Conservation (phyloP, 495 filamentous ascomycete genomes). For the Astrocystis sublimbata region DNA sequence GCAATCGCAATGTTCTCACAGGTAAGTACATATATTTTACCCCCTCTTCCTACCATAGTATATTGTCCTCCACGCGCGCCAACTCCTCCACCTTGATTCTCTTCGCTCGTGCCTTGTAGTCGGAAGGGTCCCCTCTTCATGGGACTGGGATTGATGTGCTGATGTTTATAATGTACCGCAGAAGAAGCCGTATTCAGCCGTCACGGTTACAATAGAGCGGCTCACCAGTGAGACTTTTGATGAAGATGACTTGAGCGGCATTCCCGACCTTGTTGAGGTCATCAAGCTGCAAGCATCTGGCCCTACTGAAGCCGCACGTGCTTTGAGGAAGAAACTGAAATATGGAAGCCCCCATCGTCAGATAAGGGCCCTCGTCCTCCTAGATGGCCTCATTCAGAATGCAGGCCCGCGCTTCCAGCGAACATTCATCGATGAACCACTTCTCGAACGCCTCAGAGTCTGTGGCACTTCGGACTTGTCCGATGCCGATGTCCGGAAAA, state of each 20-base stretch:
- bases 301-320: conserved; percentile 86
- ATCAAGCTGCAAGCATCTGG: conserved; percentile 87
- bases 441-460: conserved; percentile 88
- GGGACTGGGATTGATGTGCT: neutral
- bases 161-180: conserved; percentile 37
- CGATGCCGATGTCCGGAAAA: conserved; percentile 80
- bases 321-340: conserved; percentile 97
- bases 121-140: neutral
- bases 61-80: neutral
- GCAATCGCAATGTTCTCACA: conserved; percentile 43
- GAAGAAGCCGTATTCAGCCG: conserved; percentile 93
- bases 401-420: conserved; percentile 87
- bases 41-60: neutral
- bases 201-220: conserved; percentile 91
- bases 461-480: conserved; percentile 82
- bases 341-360: conserved; percentile 94
- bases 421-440: conserved; percentile 84
- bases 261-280: conserved; percentile 91
- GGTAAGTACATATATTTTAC: conserved; percentile 35
- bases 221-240: conserved; percentile 88
- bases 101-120: neutral
- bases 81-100: neutral
- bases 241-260: conserved; percentile 86
- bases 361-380: conserved; percentile 82
- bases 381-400: conserved; percentile 95